Base-by-base conservation (phyloP, 1,284 basidiomycete species). In the Sutorius eximius region DNA sequence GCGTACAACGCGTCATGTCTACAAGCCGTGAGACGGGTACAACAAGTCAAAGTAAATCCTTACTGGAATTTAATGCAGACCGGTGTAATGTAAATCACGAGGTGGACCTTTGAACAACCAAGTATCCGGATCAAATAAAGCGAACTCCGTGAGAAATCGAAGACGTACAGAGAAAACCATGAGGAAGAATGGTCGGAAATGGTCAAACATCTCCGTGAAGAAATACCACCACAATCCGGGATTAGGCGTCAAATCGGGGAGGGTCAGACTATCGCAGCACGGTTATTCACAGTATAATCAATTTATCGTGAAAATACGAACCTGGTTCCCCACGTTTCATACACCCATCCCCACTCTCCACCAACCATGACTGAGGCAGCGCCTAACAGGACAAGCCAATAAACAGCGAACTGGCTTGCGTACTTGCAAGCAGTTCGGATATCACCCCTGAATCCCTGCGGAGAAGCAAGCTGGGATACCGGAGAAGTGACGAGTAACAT, bases 141-240 rank as follows among this genome's bases (percentile, higher is more conserved):
- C n/a, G 18, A 32, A 6, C 24, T 37, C 3, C 9, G 6, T 1
- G 9, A 5, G 12, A 30, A n/a, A 22, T 18, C 6, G 11, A 32
- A 29, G 30, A 72, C 86, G 43, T 64, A 93, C 92, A 41, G 92
- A 93, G 72, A 98, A 98, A n/a, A 92, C 91, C 77, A 95, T 89
- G 18, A 97, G 76, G 79, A 98, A 99, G 75, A 98, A 98, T 3
- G 87, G 82, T 32, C 95, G 80, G 77, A 98, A 99, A 72, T 99
- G 92, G 67, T 98, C 95, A 64, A 99, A 99, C 89, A 98, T 98
- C 71, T 99, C 95, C 13, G 95, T 98, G 75, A 98, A 98, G 75
- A 98, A 98, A 74, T 99, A 99, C 97, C 97, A 99, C 88, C 93
- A 95, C 37, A 98, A 75, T 3, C 96, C 96, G 9, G 93, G 85